A percentile compares a stretch with the other conserved stretches of the same genome.
Conservation (phyloP, 129 eudicot species). For the Heracleum sosnowskyi region DNA sequence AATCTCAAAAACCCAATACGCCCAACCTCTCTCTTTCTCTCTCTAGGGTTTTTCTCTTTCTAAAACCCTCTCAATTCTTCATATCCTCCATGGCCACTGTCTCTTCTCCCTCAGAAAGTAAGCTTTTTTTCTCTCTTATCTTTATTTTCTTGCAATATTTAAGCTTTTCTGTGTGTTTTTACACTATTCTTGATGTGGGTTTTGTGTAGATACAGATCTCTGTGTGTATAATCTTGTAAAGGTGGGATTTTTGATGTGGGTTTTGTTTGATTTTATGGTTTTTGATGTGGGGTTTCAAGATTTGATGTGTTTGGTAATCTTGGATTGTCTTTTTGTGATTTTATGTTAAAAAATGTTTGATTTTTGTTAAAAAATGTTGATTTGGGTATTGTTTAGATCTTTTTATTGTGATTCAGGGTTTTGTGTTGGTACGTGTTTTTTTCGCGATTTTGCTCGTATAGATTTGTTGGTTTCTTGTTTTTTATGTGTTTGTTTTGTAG, state of each 20-base stretch:
- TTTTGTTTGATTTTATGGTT: not conserved
- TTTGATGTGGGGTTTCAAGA: not conserved
- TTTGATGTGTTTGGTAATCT: not conserved
- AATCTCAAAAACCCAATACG: not conserved
- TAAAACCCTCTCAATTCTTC: not conserved
- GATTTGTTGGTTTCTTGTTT: not conserved
- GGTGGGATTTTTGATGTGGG: not conserved
- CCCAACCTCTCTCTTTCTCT: not conserved
- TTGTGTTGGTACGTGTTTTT: not conserved
- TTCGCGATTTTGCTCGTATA: not conserved
- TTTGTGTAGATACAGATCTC: not conserved
- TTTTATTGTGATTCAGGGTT: not conserved
- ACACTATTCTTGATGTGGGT: not conserved
- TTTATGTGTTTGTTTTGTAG: not conserved
- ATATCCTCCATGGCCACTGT: constrained; percentile 48
- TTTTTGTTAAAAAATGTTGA: not conserved
- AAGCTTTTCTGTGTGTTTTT: not conserved
- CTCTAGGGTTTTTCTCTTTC: constrained; percentile 3
- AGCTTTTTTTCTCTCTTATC: constrained; percentile 2
- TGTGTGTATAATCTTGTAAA: not conserved
- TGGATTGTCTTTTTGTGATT: not conserved
- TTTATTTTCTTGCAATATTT: not conserved
- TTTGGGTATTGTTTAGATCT: not conserved
- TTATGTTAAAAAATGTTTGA: not conserved
- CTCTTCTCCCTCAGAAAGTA: constrained; percentile 61